Evolutionary conservation across 106 monocot genomes (phyloP), one percentile per base, ranked within the genome.

Genomic region (Platanthera zijinensis): DNA sequence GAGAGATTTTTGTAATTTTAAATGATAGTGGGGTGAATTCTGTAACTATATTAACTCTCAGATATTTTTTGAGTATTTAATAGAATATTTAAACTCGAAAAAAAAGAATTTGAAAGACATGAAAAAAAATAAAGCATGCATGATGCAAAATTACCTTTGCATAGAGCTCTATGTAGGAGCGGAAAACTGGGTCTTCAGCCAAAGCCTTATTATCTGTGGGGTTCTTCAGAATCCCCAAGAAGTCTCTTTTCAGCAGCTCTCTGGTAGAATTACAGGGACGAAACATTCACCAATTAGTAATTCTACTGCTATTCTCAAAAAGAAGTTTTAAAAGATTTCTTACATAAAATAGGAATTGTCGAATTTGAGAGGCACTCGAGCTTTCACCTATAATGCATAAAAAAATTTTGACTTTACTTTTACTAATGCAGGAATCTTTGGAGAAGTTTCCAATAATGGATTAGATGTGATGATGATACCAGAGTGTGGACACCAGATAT

Each of bases 301-400:
- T 62, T 64, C 1, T 5, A 0, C 7, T 17, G 63, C 32, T 39
- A 48, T 30, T 25, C 10, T 70, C 10, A 14, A 14, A 32, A 7
- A 0, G 11, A 0, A 52, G 3, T 5, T 49, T 6, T 28, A 45
- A 17, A 49, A 22, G 5, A 54, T 48, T 48, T 56, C 94, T 88
- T 90, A 99, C 99, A 87, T 32, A 73, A 94, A 99, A 75, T 94
- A 99, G 12, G 94, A 92, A 63, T 99, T 99, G 75, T 99, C 99
- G 67, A 99, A 99, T 78, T 92, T 94, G 48, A 99, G 85, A 72
- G 94, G 99, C 32, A 25, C 25, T 25, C 25, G 94, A 57, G 92
- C 99, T 82, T 66, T 92, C 21, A 89, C 95, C 95, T 95, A 7
- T 11, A 81, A 39, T 39, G 39, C 39, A 39, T 39, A 17, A 17